phyloP scores from a whole-genome alignment of 768 basidiomycete species.

The Boletus reticuloceps region DNA sequence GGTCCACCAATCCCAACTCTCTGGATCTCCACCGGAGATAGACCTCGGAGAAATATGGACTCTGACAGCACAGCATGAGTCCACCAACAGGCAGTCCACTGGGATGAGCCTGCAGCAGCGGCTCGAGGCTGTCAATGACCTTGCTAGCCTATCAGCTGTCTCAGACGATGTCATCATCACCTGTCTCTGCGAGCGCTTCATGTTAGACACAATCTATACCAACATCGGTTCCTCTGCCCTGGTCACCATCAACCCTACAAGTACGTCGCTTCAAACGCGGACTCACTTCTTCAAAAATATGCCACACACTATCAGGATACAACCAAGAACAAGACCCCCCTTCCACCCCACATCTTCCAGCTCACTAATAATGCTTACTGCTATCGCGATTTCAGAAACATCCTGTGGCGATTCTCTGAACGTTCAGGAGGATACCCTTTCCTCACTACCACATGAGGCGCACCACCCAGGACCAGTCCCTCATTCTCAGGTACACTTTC shows the following conservation, averaged over 20 bases:
- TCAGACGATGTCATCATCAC: slow-evolving; percentile 85
- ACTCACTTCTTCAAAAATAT: slow-evolving; percentile 82
- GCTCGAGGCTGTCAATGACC: slow-evolving; percentile 71
- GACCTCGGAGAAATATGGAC: no score
- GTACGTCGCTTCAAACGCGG: slow-evolving; percentile 79
- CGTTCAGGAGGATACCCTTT: no score
- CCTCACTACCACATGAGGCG: slow-evolving; percentile 95
- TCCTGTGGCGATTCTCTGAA: no score
- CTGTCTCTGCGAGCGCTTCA: slow-evolving; percentile 83
- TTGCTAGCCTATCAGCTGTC: slow-evolving; percentile 60
- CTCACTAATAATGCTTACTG: slow-evolving; percentile 89
- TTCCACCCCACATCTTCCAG: slow-evolving; percentile 90
- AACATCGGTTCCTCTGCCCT: slow-evolving; percentile 65
- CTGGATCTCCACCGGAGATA: no score
- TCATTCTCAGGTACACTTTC: slow-evolving; percentile 73
- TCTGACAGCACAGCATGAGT: no score
- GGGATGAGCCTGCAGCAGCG: no score
- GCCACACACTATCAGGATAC: slow-evolving; percentile 83
- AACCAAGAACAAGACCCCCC: slow-evolving; percentile 53
- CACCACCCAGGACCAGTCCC: slow-evolving; percentile 89
- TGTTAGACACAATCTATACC: slow-evolving; percentile 82
- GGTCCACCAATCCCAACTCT: no score
- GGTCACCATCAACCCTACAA: slow-evolving; percentile 92
- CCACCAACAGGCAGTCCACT: no score
- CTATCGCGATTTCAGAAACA: no score